phyloP scores from a whole-genome alignment of 2,329 filamentous ascomycete genomes.

The Epichloe uncinata region DNA sequence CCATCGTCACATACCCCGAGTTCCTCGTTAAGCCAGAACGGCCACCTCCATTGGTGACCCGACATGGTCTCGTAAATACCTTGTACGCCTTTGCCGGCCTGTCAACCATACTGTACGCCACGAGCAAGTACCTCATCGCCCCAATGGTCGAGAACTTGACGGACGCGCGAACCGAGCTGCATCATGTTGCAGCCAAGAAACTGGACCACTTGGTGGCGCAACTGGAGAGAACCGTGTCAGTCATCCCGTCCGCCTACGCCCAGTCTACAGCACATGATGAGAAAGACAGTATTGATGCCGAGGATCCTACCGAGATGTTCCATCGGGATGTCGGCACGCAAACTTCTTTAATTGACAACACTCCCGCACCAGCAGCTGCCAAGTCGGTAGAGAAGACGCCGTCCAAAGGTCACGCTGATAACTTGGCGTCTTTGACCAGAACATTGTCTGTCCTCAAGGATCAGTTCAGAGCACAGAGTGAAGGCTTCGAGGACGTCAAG shows the following conservation, averaged over 20 bases:
- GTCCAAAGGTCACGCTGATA: constrained; percentile 26
- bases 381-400: constrained; percentile 15
- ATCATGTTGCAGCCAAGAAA: constrained; percentile 31
- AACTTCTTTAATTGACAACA: constrained; percentile 35
- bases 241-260: constrained; percentile 31
- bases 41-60: constrained; percentile 50
- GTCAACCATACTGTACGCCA: constrained; percentile 55
- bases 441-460: constrained; percentile 30
- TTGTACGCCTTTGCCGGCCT: constrained; percentile 44
- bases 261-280: constrained; percentile 9
- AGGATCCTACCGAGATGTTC: constrained; percentile 65
- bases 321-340: constrained; percentile 72
- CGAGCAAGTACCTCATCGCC: constrained; percentile 53
- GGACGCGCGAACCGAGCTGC: constrained; percentile 39
- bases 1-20: constrained; percentile 58
- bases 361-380: constrained; percentile 7
- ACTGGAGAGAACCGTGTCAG: constrained; percentile 46
- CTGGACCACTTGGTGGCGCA: constrained; percentile 33
- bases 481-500: constrained; percentile 37
- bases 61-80: constrained; percentile 42
- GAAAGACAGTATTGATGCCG: constrained; percentile 32
- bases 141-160: constrained; percentile 44
- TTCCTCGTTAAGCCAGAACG: constrained; percentile 45
- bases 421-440: constrained; percentile 29
- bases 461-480: constrained; percentile 29